These are phyloP conservation scores for Fonsecaea multimorphosa DNA, from an alignment of 2,329 filamentous ascomycete genomes.

Conservation along the genomic window DNA sequence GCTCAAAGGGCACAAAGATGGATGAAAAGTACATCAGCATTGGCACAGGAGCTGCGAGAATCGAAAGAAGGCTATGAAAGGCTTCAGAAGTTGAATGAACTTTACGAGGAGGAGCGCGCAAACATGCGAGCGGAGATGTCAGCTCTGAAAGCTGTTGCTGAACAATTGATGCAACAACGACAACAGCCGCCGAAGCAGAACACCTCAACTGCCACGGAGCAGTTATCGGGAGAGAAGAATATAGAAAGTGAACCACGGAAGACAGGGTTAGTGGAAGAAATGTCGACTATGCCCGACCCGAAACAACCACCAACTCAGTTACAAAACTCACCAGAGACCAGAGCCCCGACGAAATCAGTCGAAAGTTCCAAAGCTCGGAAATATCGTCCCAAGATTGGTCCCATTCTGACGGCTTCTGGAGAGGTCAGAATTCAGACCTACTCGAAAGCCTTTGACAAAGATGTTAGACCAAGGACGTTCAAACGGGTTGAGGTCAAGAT, in stretches of 20 bases:
- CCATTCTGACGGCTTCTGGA: neutral
- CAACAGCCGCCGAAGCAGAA: neutral
- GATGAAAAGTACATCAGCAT: constrained; percentile 11
- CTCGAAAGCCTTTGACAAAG: neutral
- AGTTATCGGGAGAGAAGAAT: neutral
- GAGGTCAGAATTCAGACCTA: neutral
- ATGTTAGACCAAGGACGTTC: neutral
- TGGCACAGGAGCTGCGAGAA: constrained; percentile 22
- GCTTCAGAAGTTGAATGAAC: constrained; percentile 12
- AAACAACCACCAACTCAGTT: neutral
- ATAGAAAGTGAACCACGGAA: neutral
- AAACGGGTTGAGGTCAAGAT: constrained; percentile 1
- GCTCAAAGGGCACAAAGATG: constrained; percentile 18
- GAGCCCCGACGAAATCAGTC: neutral
- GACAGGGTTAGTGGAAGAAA: neutral
- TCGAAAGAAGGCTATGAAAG: constrained; percentile 16
- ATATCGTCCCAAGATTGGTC: neutral
- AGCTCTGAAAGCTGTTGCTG: constrained; percentile 22
- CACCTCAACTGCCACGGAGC: neutral
- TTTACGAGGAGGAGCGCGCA: constrained; percentile 10
- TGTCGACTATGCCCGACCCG: neutral
- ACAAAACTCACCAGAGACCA: neutral
- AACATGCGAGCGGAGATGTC: constrained; percentile 20
- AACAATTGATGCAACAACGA: constrained; percentile 15
- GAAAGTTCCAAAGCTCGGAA: neutral